phyloP scores from a whole-genome alignment of 2,329 filamentous ascomycete genomes.

The Cercospora zeina region DNA sequence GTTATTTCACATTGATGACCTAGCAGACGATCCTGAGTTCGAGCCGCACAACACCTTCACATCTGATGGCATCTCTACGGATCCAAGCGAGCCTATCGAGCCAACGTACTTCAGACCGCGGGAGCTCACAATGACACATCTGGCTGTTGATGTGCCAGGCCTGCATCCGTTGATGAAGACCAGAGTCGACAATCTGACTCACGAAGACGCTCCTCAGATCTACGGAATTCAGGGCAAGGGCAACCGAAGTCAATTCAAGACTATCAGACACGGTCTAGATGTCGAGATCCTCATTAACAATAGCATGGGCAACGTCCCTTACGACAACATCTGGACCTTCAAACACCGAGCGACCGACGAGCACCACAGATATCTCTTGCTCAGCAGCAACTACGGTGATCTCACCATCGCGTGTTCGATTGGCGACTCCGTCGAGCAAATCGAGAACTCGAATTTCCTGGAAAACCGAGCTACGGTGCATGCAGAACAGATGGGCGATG shows the following conservation, averaged over 20 bases:
- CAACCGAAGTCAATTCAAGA: slow-evolving; percentile 85
- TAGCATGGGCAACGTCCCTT: slow-evolving; percentile 37
- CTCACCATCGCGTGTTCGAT: slow-evolving; percentile 88
- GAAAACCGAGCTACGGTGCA: slow-evolving; percentile 85
- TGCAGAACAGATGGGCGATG: slow-evolving; percentile 90
- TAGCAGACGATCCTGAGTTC: slow-evolving; percentile 88
- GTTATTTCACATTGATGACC: slow-evolving; percentile 95
- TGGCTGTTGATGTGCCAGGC: slow-evolving; percentile 55
- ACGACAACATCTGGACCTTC: slow-evolving; percentile 77
- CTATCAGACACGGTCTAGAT: slow-evolving; percentile 86
- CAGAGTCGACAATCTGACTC: slow-evolving; percentile 85
- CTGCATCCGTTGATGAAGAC: slow-evolving; percentile 91
- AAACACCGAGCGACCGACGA: slow-evolving; percentile 79
- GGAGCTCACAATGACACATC: slow-evolving; percentile 68
- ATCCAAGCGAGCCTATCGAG: slow-evolving; percentile 69
- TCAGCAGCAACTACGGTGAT: slow-evolving; percentile 53
- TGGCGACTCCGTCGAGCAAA: slow-evolving; percentile 94
- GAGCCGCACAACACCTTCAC: slow-evolving; percentile 60
- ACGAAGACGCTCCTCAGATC: slow-evolving; percentile 94
- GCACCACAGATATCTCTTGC: slow-evolving; percentile 91
- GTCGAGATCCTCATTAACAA: slow-evolving; percentile 65
- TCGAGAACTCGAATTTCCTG: slow-evolving; percentile 89
- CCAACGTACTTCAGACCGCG: slow-evolving; percentile 85
- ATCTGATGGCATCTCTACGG: slow-evolving; percentile 63
- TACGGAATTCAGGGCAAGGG: slow-evolving; percentile 89